Base-by-base conservation (phyloP, 2,329 filamentous ascomycete species). In the Hypomyces perniciosus region DNA sequence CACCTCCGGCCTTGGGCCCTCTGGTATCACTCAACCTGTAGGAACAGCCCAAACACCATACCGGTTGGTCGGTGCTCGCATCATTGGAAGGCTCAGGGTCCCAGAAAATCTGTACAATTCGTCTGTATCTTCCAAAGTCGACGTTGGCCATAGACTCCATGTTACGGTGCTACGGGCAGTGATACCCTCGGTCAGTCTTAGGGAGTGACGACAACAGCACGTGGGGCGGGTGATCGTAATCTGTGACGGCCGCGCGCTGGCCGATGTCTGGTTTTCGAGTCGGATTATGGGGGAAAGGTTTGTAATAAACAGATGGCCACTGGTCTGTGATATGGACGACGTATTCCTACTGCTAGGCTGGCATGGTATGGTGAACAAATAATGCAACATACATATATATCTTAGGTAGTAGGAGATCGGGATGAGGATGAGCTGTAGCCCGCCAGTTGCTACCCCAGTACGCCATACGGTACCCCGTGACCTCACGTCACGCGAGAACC, bases 61-160 rank as follows among this genome's bases (percentile, higher is more conserved):
- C 88, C 9, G 88, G 82, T 33, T 81, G 76, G 56, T 84, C 77
- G 35, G 79, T 76, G 52, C 72, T 67, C 51, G 83, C 75, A 65
- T 95, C 84, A 70, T 96, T 96, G 56, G 80, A 82, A 5, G 90
- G 91, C 57, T 91, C 84, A 0, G 90, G 90, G 61, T 96, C 91
- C 86, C 90, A 96, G 63, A 97, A 85, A 72, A 88, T 90, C 70
- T 92, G 88, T 54, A 96, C 85, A 60, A 96, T 83, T 56, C 87
- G 86, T 69, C 89, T 88, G 54, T 78, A 78, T 59, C 87, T 85
- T 59, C 87, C 81, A 54, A 95, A 74, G 62, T 95, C 88, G 50
- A 87, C 81, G 51, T 79, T 83, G 34, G 74, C 72, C 56, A 76
- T 64, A 42, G 65, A 64, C 56, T 70, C 66, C 66, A 69, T 71